Evolutionary conservation across 306 rosid genomes (phyloP), one percentile per base, ranked within the genome.

Genomic region (Vigna unguiculata): DNA sequence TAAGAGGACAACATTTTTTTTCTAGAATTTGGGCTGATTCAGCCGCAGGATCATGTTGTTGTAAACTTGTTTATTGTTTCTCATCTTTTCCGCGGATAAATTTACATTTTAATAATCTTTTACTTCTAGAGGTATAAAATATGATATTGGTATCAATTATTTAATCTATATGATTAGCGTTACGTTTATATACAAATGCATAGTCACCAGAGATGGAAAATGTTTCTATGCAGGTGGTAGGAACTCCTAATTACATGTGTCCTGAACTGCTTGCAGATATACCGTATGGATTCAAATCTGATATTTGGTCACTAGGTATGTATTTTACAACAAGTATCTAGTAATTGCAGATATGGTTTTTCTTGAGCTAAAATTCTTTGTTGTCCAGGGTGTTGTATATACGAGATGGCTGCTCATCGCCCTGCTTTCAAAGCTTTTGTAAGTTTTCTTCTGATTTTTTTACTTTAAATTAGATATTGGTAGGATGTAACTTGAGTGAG

Each of bases 171-270:
- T 41, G 40, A 64, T 72, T 52, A 40, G 21, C 30, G n/a, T 76
- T 51, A 21, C 30, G 19, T 22, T 81, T 43, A 51, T 76, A 54
- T 70, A 30, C 6, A 62, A 14, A 47, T 76, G 9, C 78, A 14
- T 38, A 38, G 34, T 64, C 45, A 64, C 76, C 46, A 30, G 46
- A 53, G 51, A 51, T 78, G 36, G 28, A 60, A 28, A 69, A 71
- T 66, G 20, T 81, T 76, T 76, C 15, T 52, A 48, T 51, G 63
- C 88, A 96, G 99, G 99, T 96, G 43, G 99, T 96, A 9, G 99
- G 99, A 83, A 96, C 99, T 83, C 99, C 99, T 32, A 96, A 96
- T 84, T 96, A 96, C 82, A 96, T 96, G 99, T 96, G 99, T 85
- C 99, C 99, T 67, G 99, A 96, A 88, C 93, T 96, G 69, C 96